Base-by-base conservation (phyloP, 805 yeast species). In the Starmerella sirachaensis region DNA sequence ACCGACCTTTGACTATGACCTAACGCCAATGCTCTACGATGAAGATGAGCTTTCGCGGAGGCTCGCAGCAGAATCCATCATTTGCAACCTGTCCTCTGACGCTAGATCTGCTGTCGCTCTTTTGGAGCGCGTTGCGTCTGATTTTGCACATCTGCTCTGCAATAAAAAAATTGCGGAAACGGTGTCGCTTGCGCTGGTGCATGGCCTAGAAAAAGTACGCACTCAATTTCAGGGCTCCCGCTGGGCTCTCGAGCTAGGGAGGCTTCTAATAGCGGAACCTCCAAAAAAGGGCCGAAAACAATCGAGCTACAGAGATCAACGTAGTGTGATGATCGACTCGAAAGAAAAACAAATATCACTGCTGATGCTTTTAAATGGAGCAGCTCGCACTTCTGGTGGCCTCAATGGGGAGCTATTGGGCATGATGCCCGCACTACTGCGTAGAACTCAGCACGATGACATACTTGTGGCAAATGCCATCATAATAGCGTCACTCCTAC, bases 21-120 rank as follows among this genome's bases (percentile, higher is more conserved):
- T 38, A 4, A 9, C 8, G 3, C 14, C 19, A 3, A 22, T 35
- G 29, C 18, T 29, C 1, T 11, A 16, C 10, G 43, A 40, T 16
- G 26, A 19, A 5, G 43, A 40, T 24, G 20, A 12, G 18, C 28
- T 23, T 14, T 23, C 39, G 9, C 39, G 39, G 3, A 28, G 18
- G 12, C 13, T 19, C 12, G 46, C 43, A 6, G 47, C 42, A 2
- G 42, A 35, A 13, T 13, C 27, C n/a, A n/a, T 42, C 9, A 35
- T 31, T 8, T 10, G 10, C 1, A 28, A 27, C 9, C 18, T 29
- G 12, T 33, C 29, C 7, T 6, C n/a, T 6, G 25, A 19, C 4
- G 12, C 16, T 5, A 22, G 24, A 16, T 23, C 35, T 4, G 22
- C 35, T 11, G 8, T 6, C 11, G 5, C 21, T 5, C 13, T 32